These are phyloP conservation scores for Leishmania aethiopica DNA, from an alignment of 208 protist genomes.

Conservation along the genomic window DNA sequence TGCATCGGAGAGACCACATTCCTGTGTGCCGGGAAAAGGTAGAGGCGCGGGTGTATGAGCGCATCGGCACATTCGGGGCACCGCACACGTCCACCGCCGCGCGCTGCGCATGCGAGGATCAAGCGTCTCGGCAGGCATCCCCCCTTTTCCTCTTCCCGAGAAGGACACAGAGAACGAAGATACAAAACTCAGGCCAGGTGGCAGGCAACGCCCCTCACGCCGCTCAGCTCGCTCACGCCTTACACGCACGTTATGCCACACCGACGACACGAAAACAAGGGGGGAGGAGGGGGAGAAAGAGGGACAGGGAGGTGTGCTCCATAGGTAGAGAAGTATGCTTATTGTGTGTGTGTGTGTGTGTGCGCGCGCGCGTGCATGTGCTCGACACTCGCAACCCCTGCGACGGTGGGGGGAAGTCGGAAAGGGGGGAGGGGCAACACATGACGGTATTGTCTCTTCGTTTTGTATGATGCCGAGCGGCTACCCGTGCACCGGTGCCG, in stretches of 20 bases:
- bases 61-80: neutral
- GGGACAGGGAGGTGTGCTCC: neutral
- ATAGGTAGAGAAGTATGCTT: neutral
- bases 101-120: neutral
- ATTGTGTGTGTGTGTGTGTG: no score
- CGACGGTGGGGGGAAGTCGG: neutral
- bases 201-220: neutral
- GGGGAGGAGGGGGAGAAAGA: neutral
- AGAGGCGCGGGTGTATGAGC: neutral
- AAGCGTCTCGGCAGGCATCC: neutral
- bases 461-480: neutral
- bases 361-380: neutral
- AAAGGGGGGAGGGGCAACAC: neutral
- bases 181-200: neutral
- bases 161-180: neutral
- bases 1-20: neutral
- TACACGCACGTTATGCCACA: neutral
- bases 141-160: neutral
- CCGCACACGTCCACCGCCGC: neutral
- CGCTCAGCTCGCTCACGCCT: neutral
- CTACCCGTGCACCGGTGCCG: neutral
- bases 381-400: neutral
- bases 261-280: neutral
- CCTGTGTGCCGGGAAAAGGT: neutral
- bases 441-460: neutral